These are phyloP conservation scores for Gynochthodes officinalis DNA, from an alignment of 257 asterid species.

Conservation along the genomic window DNA sequence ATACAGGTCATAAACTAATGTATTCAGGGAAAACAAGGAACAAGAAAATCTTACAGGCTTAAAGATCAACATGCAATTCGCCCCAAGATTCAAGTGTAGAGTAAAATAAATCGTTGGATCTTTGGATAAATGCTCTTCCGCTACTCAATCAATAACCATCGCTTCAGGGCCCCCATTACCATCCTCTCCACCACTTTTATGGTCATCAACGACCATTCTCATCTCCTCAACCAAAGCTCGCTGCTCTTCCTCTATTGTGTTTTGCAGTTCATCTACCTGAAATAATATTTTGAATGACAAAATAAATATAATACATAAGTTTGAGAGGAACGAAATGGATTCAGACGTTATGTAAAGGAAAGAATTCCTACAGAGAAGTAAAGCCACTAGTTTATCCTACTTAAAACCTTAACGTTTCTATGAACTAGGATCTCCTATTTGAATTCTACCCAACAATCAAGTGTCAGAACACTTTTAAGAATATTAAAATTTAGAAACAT, in stretches of 20 bases:
- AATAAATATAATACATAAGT: constrained; percentile 11
- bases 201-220: constrained; percentile 67
- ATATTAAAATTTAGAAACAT: neutral
- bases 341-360: neutral
- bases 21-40: too few species aligned
- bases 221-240: constrained; percentile 77
- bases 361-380: neutral
- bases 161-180: constrained; percentile 60
- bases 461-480: neutral
- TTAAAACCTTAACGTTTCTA: neutral
- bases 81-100: neutral
- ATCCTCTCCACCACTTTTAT: constrained; percentile 53
- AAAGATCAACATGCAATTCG: neutral
- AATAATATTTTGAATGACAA: constrained; percentile 8
- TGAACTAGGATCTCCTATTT: neutral
- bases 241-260: constrained; percentile 89
- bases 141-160: constrained; percentile 84
- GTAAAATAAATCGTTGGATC: neutral
- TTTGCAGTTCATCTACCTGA: constrained; percentile 95
- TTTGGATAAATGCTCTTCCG: neutral
- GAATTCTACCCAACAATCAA: neutral
- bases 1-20: too few species aligned
- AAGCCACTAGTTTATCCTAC: neutral
- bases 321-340: neutral
- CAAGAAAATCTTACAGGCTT: neutral